Conservation (phyloP, 2,329 filamentous ascomycete species). For the Lecanicillium sp. region DNA sequence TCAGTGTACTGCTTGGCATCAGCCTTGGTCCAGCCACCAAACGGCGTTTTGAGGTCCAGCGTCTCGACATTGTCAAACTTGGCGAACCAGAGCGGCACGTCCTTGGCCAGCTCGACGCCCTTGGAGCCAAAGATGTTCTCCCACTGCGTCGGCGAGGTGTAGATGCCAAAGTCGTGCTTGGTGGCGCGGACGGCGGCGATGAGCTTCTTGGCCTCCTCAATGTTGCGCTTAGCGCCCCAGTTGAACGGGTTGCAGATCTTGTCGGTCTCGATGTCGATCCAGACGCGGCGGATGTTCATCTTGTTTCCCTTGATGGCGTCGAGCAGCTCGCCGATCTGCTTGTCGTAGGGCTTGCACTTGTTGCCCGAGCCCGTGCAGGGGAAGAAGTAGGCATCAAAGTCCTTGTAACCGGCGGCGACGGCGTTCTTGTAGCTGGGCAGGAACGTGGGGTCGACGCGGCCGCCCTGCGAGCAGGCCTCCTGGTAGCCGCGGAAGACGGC, state of each 20-base stretch:
- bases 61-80: conserved; percentile 15
- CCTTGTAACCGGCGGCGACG: conserved; percentile 10
- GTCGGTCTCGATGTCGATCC: conserved; percentile 13
- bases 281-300: conserved; percentile 12
- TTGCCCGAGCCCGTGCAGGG: conserved; percentile 13
- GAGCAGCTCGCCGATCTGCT: conserved; percentile 8
- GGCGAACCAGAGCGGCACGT: conserved; percentile 14
- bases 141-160: conserved; percentile 11
- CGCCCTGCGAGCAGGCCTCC: conserved; percentile 11
- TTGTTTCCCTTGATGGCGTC: conserved; percentile 6
- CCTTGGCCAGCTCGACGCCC: conserved; percentile 2
- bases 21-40: conserved; percentile 15
- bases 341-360: conserved; percentile 14
- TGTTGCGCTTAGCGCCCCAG: conserved; percentile 8
- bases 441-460: conserved; percentile 15
- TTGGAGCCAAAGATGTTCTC: conserved; percentile 10
- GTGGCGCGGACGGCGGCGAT: conserved; percentile 8
- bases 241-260: conserved; percentile 12
- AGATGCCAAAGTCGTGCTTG: conserved; percentile 11
- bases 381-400: conserved; percentile 14
- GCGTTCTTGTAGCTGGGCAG: conserved; percentile 12
- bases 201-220: conserved; percentile 31
- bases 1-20: conserved; percentile 13
- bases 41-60: conserved; percentile 7
- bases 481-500: conserved; percentile 15